A percentile compares a stretch with the other conserved stretches of the same genome.
These are phyloP conservation scores for Fusarium palustre DNA, from an alignment of 2,329 filamentous ascomycete genomes.

Conservation along the genomic window DNA sequence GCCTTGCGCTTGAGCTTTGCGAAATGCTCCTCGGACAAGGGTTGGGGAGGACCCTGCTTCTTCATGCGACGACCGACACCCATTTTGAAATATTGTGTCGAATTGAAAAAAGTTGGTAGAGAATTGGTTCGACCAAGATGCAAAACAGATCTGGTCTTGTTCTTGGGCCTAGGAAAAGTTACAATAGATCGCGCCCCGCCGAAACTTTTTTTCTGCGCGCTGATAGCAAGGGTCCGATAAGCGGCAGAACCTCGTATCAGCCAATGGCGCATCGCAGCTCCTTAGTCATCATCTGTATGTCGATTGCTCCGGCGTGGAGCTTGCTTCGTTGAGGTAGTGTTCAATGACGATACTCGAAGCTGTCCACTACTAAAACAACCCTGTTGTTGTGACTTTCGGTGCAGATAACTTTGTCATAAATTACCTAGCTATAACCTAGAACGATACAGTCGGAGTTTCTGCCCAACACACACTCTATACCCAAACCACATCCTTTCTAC, in stretches of 20 bases:
- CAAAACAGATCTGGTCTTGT: slow-evolving; percentile 34
- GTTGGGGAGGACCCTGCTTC: slow-evolving; percentile 89
- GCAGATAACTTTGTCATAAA: neutral
- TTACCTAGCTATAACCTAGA: neutral
- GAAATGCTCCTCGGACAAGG: slow-evolving; percentile 83
- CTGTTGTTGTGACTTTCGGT: neutral
- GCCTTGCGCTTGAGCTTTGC: slow-evolving; percentile 88
- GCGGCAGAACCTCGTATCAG: slow-evolving; percentile 52
- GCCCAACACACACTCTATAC: neutral
- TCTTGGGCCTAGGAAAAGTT: slow-evolving; percentile 40
- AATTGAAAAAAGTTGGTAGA: slow-evolving; percentile 16
- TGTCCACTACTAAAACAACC: neutral
- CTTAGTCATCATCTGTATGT: slow-evolving; percentile 42
- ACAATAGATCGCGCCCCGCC: slow-evolving; percentile 49
- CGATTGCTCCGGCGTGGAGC: slow-evolving; percentile 24
- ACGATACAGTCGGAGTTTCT: neutral
- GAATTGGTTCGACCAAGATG: slow-evolving; percentile 32
- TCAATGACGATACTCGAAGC: slow-evolving; percentile 37
- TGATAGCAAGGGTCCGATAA: slow-evolving; percentile 49
- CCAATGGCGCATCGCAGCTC: fast-evolving
- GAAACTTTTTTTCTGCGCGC: slow-evolving; percentile 55
- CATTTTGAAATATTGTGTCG: slow-evolving; percentile 66
- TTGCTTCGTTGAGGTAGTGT: slow-evolving; percentile 24
- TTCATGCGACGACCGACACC: slow-evolving; percentile 92
- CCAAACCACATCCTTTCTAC: neutral